Percentiles rank a stretch among this genome's conserved stretches.
These are phyloP conservation scores for Acaromyces ingoldii DNA, from an alignment of 1,284 basidiomycete species.

Conservation along the genomic window DNA sequence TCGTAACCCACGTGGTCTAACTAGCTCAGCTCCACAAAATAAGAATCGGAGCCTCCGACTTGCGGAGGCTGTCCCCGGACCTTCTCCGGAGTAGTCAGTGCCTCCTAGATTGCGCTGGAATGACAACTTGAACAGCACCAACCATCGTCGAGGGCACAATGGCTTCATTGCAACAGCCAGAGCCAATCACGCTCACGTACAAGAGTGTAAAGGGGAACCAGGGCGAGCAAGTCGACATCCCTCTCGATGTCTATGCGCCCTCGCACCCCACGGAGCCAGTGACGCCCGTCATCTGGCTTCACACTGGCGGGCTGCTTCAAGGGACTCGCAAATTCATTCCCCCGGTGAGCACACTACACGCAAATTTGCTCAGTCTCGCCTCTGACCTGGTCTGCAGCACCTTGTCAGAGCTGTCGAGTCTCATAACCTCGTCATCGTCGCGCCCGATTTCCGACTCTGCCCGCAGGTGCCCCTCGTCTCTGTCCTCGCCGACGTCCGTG, in stretches of 20 bases:
- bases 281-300: slow-evolving; percentile 29
- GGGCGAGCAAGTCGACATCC: slow-evolving; percentile 19
- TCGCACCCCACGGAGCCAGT: slow-evolving; percentile 3
- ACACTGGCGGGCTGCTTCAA: slow-evolving; percentile 32
- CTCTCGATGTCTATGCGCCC: slow-evolving; percentile 32
- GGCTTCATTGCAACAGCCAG: too few relatives aligned
- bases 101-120: too few relatives aligned
- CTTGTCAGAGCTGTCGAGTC: slow-evolving; percentile 21
- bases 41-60: too few relatives aligned
- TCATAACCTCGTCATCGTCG: slow-evolving; percentile 21
- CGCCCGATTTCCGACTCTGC: slow-evolving; percentile 34
- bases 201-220: slow-evolving; percentile 28
- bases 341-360: background rate
- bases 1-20: too few relatives aligned
- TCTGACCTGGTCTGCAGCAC: slow-evolving; percentile 8
- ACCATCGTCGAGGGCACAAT: too few relatives aligned
- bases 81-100: too few relatives aligned
- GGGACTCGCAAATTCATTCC: slow-evolving; percentile 35
- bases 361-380: background rate
- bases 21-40: too few relatives aligned
- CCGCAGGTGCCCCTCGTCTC: slow-evolving; percentile 26
- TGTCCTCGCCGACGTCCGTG: slow-evolving; percentile 27
- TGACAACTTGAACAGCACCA: too few relatives aligned
- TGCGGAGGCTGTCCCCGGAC: too few relatives aligned
- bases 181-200: slow-evolving; percentile 23